Base-by-base conservation (phyloP, 768 basidiomycete species). In the Peribolospora kevripleyi region DNA sequence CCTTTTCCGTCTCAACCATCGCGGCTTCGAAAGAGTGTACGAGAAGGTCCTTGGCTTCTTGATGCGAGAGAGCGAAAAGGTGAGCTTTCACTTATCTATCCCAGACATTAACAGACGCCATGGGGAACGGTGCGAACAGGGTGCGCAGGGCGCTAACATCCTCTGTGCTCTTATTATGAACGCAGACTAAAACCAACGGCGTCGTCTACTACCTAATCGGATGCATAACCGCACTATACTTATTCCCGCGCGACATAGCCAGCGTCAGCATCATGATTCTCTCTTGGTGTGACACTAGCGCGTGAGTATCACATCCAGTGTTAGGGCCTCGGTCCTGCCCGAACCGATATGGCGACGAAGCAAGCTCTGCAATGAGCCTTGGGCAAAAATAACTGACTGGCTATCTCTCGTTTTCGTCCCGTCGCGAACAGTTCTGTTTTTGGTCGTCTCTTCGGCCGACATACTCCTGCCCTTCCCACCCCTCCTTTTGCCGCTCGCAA, bases 281-380 rank as follows among this genome's bases (percentile, higher is more conserved):
- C 42, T 62, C 61, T n/a, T 56, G 63, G 46, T 63, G 62, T 52
- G 64, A 65, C 57, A 65, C 64, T 7, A 43, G 57, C 25, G 64
- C 64, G 13, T 25, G 25, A 25, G 25, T 25, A 25, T 25, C 25
- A 25, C 25, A 25, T 25, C 25, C 25, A 25, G 25, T 25, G 25
- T 25, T 25, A 25, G 25, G 25, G 25, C 25, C 25, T 25, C 25
- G 25, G 25, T 25, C 25, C 25, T 25, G 25, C 25, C 25, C 25
- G 25, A 25, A 25, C 25, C 25, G 25, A 25, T 25, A 25, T 25
- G 25, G 25, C 1, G 25, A 25, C 25, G 25, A 25, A 25, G 25
- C 25, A 25, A 25, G 25, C 25, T 25, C 25, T 25, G 25, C 25
- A 25, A 25, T 25, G 25, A 25, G 25, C 25, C 25, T 25, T 25